Percentiles rank a stretch among this genome's conserved stretches.
phyloP scores from a whole-genome alignment of 2,329 filamentous ascomycete genomes.

The Dothidotthia symphoricarpi region DNA sequence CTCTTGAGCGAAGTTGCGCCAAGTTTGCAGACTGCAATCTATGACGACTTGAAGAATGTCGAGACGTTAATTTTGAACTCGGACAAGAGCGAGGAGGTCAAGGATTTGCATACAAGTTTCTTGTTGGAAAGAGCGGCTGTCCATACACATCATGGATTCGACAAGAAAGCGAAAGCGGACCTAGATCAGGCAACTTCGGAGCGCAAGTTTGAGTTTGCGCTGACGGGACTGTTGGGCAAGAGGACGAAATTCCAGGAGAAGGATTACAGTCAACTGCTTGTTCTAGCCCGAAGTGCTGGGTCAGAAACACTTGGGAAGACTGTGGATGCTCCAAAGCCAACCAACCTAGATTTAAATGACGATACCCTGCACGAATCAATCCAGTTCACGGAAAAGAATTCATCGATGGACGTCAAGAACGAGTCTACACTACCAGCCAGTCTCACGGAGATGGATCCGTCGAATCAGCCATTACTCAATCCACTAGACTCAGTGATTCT shows the following conservation, averaged over 20 bases:
- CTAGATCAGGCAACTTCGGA: constrained; percentile 65
- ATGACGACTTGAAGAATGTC: constrained; percentile 58
- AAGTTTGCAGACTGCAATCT: constrained; percentile 60
- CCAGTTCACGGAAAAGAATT: constrained; percentile 64
- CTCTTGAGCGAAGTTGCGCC: constrained; percentile 63
- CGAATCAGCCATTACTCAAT: constrained; percentile 76
- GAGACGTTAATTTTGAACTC: constrained; percentile 43
- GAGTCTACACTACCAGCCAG: constrained; percentile 57
- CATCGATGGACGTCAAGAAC: constrained; percentile 45
- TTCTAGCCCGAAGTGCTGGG: constrained; percentile 73
- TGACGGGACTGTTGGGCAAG: constrained; percentile 86
- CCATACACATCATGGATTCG: constrained; percentile 79
- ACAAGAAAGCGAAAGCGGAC: constrained; percentile 70
- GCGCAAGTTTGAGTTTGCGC: constrained; percentile 73
- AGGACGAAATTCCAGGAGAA: constrained; percentile 77
- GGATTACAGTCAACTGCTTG: constrained; percentile 82
- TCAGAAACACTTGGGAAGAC: constrained; percentile 13
- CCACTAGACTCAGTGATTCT: constrained; percentile 88
- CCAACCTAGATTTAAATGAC: constrained; percentile 78
- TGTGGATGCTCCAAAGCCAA: constrained; percentile 51
- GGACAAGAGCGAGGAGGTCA: constrained; percentile 16
- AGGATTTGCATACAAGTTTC: constrained; percentile 58
- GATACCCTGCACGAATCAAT: constrained; percentile 91
- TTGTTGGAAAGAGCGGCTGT: constrained; percentile 79
- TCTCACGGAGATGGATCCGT: constrained; percentile 67